These are phyloP conservation scores for Fusarium globosum DNA, from an alignment of 2,329 filamentous ascomycete species.

Conservation along the genomic window DNA sequence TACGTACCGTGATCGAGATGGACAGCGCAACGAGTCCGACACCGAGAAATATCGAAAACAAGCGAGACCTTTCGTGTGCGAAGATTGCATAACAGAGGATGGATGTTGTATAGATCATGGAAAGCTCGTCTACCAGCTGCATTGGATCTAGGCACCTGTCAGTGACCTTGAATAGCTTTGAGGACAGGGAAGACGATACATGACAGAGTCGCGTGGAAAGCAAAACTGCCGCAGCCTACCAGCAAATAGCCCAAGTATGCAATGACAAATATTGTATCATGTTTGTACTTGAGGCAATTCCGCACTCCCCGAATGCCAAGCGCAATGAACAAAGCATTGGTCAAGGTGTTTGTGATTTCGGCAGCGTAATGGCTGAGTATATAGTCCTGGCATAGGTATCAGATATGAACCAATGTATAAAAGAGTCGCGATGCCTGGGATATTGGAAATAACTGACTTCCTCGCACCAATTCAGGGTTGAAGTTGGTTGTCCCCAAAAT, in stretches of 20 bases:
- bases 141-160: not conserved
- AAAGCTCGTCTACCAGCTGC: not conserved
- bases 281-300: not conserved
- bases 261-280: not conserved
- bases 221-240: not conserved
- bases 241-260: not conserved
- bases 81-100: not conserved
- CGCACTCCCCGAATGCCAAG: not conserved
- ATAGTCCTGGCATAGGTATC: not conserved
- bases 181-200: rapidly evolving
- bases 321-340: not conserved
- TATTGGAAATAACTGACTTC: not conserved
- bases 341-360: not conserved
- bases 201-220: not conserved
- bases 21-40: not conserved
- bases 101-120: not conserved
- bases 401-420: not conserved
- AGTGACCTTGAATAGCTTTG: rapidly evolving
- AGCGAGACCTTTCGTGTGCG: not conserved
- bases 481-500: not conserved
- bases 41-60: not conserved
- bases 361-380: not conserved
- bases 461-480: not conserved
- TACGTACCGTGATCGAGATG: not conserved
- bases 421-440: too few species aligned